A percentile compares a stretch with the other conserved stretches of the same genome.
Conservation (phyloP, 2,329 filamentous ascomycete species). For the Exophiala xenobiotica region DNA sequence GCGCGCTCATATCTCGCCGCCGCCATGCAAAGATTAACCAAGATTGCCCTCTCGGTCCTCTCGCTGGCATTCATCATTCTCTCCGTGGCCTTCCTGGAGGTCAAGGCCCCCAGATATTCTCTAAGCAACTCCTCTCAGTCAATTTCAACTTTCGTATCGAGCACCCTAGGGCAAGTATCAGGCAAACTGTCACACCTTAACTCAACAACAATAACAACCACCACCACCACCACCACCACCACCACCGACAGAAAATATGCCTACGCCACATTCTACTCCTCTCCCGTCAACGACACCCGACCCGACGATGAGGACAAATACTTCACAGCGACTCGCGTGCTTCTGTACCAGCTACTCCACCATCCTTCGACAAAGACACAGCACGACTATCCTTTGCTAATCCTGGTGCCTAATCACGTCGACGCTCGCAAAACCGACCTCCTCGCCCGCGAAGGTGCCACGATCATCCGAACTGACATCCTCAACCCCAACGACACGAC, state of each 20-base stretch:
- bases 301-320: constrained; percentile 39
- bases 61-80: background rate
- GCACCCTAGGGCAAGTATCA: background rate
- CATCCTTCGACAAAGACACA: constrained; percentile 38
- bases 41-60: background rate
- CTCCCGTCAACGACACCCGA: background rate
- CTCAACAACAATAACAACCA: background rate
- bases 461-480: constrained; percentile 39
- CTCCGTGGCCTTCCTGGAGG: background rate
- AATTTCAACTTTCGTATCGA: background rate
- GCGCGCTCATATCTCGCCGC: too few species aligned
- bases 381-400: constrained; percentile 39
- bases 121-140: background rate
- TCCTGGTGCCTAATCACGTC: constrained; percentile 39
- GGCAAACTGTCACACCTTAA: background rate
- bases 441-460: constrained; percentile 42
- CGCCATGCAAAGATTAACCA: background rate
- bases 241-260: background rate
- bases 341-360: constrained; percentile 46
- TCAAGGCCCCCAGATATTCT: background rate
- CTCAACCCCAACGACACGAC: constrained; percentile 39
- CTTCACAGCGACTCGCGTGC: constrained; percentile 40
- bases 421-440: constrained; percentile 35
- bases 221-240: background rate
- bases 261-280: background rate